Evolutionary conservation across 495 filamentous ascomycete species (phyloP), one percentile per base, ranked within the genome.

Genomic region (Penicillium pulvis): DNA sequence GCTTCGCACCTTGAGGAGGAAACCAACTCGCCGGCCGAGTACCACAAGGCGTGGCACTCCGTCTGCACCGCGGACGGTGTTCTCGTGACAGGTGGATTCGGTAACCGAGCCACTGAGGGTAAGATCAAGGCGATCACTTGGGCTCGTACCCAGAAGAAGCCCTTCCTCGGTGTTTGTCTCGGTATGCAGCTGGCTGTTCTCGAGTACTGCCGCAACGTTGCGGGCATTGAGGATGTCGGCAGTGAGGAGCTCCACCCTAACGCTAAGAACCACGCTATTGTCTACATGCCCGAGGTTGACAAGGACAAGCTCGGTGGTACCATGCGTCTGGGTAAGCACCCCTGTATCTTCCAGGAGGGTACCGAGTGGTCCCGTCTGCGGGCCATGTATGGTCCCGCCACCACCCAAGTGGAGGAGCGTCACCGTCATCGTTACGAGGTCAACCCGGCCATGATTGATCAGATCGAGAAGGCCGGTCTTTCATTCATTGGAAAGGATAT

Each of bases 181-280:
- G 94, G 94, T 39, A 90, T 98, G 86, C 94, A 98, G 71, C 78
- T 97, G 39, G 93, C 94, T 17, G 92, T 97, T 16, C 89, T 97
- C 59, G 93, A 98, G 67, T 90, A 83, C 58, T 90, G 90, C n/a
- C 83, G 89, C 36, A 83, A 92, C 57, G 75, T 91, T 10, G 87
- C 81, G 75, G 83, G 78, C 28, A 75, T 90, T 43, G 60, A 72
- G 7, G 74, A 78, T 23, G 53, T 47, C 6, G 42, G 42, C 26
- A 55, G 53, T 16, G 53, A 55, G 53, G 53, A 55, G 30, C 53
- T 55, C 10, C 42, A 55, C 53, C 53, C 53, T 23, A 45, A 39
- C 20, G 53, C 53, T 16, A 41, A 55, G 39, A 55, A 55, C 28
- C 53, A 55, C 42, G 53, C 42, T 12, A 55, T 98, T 61, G 85